These are phyloP conservation scores for Zoysia pacifica DNA, from an alignment of 176 grass and related monocot species.

Conservation along the genomic window DNA sequence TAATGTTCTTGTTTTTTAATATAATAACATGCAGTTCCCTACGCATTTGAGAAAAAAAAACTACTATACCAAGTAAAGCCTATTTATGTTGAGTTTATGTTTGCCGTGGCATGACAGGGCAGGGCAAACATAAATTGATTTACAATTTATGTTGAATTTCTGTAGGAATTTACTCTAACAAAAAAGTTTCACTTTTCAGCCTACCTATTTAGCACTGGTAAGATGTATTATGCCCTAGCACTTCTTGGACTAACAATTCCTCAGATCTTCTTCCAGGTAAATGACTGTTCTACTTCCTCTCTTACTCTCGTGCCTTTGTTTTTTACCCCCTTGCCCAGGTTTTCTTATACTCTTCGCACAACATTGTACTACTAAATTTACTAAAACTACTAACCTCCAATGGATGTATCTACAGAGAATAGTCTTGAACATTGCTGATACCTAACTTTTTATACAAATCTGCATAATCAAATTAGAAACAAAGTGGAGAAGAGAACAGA, in stretches of 20 bases:
- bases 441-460: neutral
- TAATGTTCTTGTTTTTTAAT: neutral
- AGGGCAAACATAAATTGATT: conserved; percentile 5
- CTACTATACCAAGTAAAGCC: neutral
- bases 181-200: conserved; percentile 40
- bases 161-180: conserved; percentile 18
- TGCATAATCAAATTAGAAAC: neutral
- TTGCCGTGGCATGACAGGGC: too few relatives aligned
- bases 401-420: neutral
- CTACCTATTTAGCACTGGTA: conserved; percentile 61
- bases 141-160: conserved; percentile 12
- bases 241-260: conserved; percentile 69
- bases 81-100: neutral
- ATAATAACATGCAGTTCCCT: neutral
- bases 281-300: neutral
- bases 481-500: neutral
- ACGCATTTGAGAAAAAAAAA: neutral
- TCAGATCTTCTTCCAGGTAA: conserved; percentile 74
- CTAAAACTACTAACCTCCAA: neutral
- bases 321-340: neutral
- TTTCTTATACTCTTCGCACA: neutral
- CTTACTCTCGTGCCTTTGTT: neutral
- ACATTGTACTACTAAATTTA: neutral
- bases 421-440: conserved; percentile 1
- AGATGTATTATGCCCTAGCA: conserved; percentile 67